Evolutionary conservation across 1,139 yeast genomes (phyloP), one percentile per base, ranked within the genome.

Genomic region (Casaregolazyma suthepensis): DNA sequence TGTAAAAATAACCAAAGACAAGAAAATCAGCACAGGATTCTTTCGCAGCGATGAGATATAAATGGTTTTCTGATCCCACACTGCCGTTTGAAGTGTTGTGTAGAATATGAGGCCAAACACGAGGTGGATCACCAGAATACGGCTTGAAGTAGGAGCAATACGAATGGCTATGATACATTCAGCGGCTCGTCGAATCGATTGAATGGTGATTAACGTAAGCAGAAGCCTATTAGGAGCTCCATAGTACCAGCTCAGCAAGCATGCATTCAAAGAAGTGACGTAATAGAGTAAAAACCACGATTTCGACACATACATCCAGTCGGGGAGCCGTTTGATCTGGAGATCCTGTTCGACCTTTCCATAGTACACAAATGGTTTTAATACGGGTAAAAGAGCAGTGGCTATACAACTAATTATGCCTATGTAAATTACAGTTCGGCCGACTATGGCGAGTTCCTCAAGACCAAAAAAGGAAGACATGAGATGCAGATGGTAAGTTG

Each of bases 41-140:
- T 38, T 43, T 12, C 17, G 45, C 5, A 23, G 19, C 17, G 37
- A 37, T n/a, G n/a, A n/a, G n/a, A 7, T 22, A 37, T 18, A 26
- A 20, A 29, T 13, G 20, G 43, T 38, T 29, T 26, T 15, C 22
- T 43, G 46, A 37, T 44, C 48, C 52, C 52, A 49, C 12, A 20
- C 52, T 6, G 69, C 60, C 61, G 74, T 56, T 52, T 60, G 56
- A 66, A 73, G 55, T 68, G 51, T 59, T 70, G 78, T 53, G 63
- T 91, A 91, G 65, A 85, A 90, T 57, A 75, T 71, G 5, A 87
- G 46, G 0, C 97, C 98, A 15, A 81, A 87, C 1, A 84, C 46
- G 63, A 88, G 91, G 68, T 91, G 97, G 2, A 83, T 73, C 29
- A 87, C 57, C 65, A 90, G 88, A 74, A 91, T 90, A 53, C 77